Conservation (phyloP, 2,329 filamentous ascomycete species). For the Colletotrichum sojae region DNA sequence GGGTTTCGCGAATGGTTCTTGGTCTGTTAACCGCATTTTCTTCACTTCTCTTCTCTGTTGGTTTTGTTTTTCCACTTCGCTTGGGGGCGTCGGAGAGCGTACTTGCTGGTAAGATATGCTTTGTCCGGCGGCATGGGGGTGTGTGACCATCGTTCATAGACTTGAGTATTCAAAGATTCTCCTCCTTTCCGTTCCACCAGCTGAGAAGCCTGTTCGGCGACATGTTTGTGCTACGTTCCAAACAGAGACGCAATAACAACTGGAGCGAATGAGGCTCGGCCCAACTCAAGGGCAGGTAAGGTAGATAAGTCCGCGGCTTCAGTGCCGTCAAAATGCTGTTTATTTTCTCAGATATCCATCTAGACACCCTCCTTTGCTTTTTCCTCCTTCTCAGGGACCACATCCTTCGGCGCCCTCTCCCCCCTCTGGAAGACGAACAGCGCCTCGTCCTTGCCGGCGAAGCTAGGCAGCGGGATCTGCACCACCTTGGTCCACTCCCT, state of each 20-base stretch:
- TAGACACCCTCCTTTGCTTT: not conserved
- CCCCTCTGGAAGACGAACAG: conserved; percentile 75
- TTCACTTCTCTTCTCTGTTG: conserved; percentile 5
- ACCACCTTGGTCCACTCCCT: conserved; percentile 70
- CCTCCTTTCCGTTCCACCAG: not conserved
- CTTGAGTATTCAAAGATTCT: conserved; percentile 16
- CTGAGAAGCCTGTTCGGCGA: not conserved
- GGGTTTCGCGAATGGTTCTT: too few relatives aligned
- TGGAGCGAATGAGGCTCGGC: too few relatives aligned
- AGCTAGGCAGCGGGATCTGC: conserved; percentile 79
- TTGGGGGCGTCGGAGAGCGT: conserved; percentile 37
- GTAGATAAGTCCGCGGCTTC: too few relatives aligned
- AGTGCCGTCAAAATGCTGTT: too few relatives aligned
- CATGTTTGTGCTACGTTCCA: not conserved
- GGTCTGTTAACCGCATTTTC: not conserved
- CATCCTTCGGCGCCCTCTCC: conserved; percentile 50
- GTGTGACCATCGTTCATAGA: conserved; percentile 26
- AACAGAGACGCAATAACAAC: too few relatives aligned
- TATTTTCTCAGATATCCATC: not conserved
- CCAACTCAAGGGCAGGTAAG: too few relatives aligned
- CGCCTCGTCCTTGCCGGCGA: conserved; percentile 83
- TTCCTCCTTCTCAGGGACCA: not conserved
- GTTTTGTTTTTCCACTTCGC: conserved; percentile 2
- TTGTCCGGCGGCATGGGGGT: conserved; percentile 18
- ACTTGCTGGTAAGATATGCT: conserved; percentile 39